These are phyloP conservation scores for Colletotrichum magnum DNA, from an alignment of 2,329 filamentous ascomycete genomes.

Conservation along the genomic window DNA sequence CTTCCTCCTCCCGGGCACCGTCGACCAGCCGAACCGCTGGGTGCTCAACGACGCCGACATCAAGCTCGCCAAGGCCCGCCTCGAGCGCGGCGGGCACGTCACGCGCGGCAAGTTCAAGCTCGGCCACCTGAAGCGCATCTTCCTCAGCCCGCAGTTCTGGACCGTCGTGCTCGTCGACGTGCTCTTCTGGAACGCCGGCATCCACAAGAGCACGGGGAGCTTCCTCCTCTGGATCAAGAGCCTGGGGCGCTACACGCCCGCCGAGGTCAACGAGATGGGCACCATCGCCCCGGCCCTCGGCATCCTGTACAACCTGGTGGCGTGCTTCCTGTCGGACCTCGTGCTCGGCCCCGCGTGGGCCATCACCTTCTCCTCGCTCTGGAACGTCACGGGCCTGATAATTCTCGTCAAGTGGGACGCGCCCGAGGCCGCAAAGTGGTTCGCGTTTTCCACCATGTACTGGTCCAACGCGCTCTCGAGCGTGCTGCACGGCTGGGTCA, in stretches of 20 bases:
- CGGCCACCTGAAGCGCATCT: conserved; percentile 50
- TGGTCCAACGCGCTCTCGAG: conserved; percentile 36
- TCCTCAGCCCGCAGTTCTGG: conserved; percentile 57
- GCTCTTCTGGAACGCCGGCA: conserved; percentile 64
- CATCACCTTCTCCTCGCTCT: conserved; percentile 33
- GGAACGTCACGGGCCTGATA: conserved; percentile 29
- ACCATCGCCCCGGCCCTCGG: conserved; percentile 34
- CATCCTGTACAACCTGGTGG: conserved; percentile 30
- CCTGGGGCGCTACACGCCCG: conserved; percentile 58
- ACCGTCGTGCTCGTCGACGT: conserved; percentile 53
- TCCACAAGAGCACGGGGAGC: conserved; percentile 52
- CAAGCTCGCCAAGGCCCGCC: conserved; percentile 44
- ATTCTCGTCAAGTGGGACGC: conserved; percentile 70
- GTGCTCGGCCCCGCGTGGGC: conserved; percentile 51
- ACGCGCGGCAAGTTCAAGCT: conserved; percentile 54
- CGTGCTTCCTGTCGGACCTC: conserved; percentile 36
- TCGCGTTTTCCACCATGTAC: conserved; percentile 59
- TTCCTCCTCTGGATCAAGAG: conserved; percentile 58
- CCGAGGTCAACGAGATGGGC: conserved; percentile 66
- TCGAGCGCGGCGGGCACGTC: conserved; percentile 58
- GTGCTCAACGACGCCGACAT: conserved; percentile 48
- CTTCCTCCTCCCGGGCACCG: conserved; percentile 53
- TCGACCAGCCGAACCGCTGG: conserved; percentile 47
- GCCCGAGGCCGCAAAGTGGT: conserved; percentile 67
- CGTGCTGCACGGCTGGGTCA: conserved; percentile 38